Evolutionary conservation across 371 early-diverging fungal genomes (phyloP), one percentile per base, ranked within the genome.

Genomic region (Fennellomyces sp.): DNA sequence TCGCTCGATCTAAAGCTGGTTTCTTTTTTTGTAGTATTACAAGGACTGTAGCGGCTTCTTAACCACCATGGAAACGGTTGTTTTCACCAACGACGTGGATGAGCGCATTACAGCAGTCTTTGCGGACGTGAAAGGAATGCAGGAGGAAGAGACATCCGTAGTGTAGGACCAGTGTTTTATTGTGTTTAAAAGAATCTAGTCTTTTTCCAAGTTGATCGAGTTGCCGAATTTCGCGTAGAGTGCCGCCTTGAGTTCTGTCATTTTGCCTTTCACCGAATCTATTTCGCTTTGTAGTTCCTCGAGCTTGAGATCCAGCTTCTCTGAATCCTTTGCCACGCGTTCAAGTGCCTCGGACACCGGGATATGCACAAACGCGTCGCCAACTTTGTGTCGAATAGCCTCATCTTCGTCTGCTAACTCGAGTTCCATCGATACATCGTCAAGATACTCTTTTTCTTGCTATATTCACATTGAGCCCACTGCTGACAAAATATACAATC

Each of bases 321-420:
- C 86, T 29, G 82, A 70, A 6, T 93, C 91, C 51, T 73, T 77
- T 59, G 82, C 83, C 5, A 93, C 78, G 10, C 91, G 85, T 35
- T 87, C 86, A 68, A 90, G 84, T 19, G 89, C 93, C 27, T 88
- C 84, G 5, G 88, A 84, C 19, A 93, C 80, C 3, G 89, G 59
- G n/a, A 95, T 61, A 54, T 87, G 83, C 25, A 96, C 83, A 78
- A 92, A 97, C 0, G 92, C 81, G 65, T 97, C 97, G 23, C 97
- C 98, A 59, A 96, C 83, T 58, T 89, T 88, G 78, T 94, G 95
- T 65, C 91, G 80, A 51, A 90, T 85, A 26, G 80, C 76, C 53
- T 94, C 95, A 58, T 94, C 95, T 65, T 97, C 97, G 67, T 97
- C 97, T 0, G 89, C 88, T 11, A 98, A 80, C 73, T 98, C 97